Evolutionary conservation across 1,284 basidiomycete genomes (phyloP).

Genomic region (Stereum hirsutum): DNA sequence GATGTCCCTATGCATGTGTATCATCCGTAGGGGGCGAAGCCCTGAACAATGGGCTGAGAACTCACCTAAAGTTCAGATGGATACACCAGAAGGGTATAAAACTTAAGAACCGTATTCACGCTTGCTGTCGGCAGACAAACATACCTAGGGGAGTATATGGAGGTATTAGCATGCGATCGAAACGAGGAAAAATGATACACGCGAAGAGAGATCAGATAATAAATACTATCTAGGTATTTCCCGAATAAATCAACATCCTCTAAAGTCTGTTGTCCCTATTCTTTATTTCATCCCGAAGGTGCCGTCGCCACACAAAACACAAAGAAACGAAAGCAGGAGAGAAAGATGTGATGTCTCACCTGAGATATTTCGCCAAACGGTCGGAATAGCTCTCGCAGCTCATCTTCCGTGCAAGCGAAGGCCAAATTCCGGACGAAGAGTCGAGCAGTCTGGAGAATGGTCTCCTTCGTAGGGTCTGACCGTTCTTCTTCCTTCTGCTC

Average conservation of each 20-base stretch:
- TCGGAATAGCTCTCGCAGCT: conserved; percentile 63
- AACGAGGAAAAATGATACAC: neutral
- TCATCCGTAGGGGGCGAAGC: conserved; percentile 21
- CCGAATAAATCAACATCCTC: conserved; percentile 18
- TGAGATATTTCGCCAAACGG: conserved; percentile 69
- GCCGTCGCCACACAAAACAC: neutral
- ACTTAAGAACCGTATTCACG: neutral
- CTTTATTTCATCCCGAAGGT: conserved; percentile 36
- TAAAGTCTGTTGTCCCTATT: conserved; percentile 58
- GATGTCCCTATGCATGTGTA: conserved; percentile 36
- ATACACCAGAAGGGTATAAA: neutral
- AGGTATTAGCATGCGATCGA: neutral
- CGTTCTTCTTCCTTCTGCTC: conserved; percentile 12
- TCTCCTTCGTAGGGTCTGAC: conserved; percentile 40
- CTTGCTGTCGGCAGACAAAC: neutral
- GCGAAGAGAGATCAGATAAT: conserved; percentile 9
- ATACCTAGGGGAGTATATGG: neutral
- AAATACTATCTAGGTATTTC: conserved; percentile 17
- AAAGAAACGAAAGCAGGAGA: conserved; percentile 1
- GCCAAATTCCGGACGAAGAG: conserved; percentile 90
- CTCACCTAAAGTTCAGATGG: neutral
- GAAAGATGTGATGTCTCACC: conserved; percentile 31
- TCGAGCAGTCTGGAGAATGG: conserved; percentile 72
- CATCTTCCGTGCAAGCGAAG: conserved; percentile 73
- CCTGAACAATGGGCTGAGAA: neutral